Percentiles rank a stretch among this genome's conserved stretches.
Evolutionary conservation across 2,329 filamentous ascomycete genomes (phyloP).

Genomic region (Balansia obtecta): DNA sequence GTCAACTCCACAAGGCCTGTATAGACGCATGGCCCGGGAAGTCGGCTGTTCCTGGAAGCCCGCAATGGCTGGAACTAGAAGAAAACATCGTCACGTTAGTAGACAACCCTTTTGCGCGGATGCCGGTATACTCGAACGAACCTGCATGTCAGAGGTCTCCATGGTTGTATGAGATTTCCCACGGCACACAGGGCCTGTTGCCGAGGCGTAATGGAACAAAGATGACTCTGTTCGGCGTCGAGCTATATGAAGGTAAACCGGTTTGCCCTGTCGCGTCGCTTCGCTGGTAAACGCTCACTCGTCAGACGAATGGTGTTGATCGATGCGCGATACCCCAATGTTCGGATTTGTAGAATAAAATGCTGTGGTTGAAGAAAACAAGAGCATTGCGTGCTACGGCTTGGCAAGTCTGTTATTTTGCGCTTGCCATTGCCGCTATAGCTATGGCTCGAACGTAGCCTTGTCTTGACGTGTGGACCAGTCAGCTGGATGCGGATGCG

Average conservation of each 20-base stretch:
- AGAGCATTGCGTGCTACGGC: not conserved
- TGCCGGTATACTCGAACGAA: slow-evolving; percentile 7
- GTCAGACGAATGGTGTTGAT: slow-evolving; percentile 6
- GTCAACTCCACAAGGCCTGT: slow-evolving; percentile 37
- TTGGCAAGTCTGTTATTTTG: not conserved
- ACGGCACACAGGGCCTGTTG: slow-evolving; percentile 7
- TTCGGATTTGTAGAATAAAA: not conserved
- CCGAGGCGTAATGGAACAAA: not conserved
- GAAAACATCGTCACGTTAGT: not conserved
- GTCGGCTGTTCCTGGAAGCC: slow-evolving; percentile 19
- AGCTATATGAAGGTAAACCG: slow-evolving; percentile 23
- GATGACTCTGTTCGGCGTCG: slow-evolving; percentile 9
- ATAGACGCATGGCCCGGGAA: slow-evolving; percentile 18
- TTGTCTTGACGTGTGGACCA: slow-evolving; percentile 4
- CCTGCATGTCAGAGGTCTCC: slow-evolving; percentile 20
- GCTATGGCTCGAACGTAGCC: not conserved
- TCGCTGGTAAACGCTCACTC: slow-evolving; percentile 15
- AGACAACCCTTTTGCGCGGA: not conserved
- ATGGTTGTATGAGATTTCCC: slow-evolving; percentile 15
- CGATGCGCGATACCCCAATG: not conserved
- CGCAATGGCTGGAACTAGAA: slow-evolving; percentile 13
- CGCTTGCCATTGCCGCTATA: not conserved
- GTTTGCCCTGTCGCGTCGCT: slow-evolving; percentile 20
- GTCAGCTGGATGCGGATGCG: not conserved
- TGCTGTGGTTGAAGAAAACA: not conserved